These are phyloP conservation scores for Sclerotinia nivalis DNA, from an alignment of 2,329 filamentous ascomycete species.

Conservation along the genomic window DNA sequence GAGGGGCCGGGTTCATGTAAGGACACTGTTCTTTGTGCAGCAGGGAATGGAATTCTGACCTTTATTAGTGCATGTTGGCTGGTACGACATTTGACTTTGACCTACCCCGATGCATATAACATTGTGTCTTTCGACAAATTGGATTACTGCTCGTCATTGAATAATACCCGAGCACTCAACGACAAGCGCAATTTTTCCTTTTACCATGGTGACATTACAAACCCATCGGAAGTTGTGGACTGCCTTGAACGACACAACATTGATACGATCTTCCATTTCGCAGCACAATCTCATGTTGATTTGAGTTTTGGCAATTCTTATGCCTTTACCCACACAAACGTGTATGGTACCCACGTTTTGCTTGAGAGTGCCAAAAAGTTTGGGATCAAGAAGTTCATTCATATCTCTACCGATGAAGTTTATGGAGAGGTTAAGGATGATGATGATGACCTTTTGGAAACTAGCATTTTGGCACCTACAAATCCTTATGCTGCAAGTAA, in stretches of 20 bases:
- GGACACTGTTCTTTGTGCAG: constrained; percentile 39
- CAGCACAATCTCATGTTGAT: constrained; percentile 83
- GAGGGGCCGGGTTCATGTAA: constrained; percentile 84
- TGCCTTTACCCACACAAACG: constrained; percentile 78
- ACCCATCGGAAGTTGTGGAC: constrained; percentile 66
- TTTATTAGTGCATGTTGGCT: constrained; percentile 74
- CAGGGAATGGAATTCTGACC: constrained; percentile 29
- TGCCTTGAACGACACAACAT: constrained; percentile 71
- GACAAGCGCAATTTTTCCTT: constrained; percentile 73
- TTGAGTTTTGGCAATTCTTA: constrained; percentile 81
- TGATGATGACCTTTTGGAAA: constrained; percentile 70
- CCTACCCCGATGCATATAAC: constrained; percentile 73
- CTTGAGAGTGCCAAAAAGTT: constrained; percentile 75
- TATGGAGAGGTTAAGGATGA: constrained; percentile 77
- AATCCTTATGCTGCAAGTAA: constrained; percentile 83
- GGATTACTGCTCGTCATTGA: constrained; percentile 78
- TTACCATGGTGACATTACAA: constrained; percentile 76
- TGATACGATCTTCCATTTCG: constrained; percentile 81
- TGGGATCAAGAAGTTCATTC: constrained; percentile 71
- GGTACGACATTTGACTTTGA: constrained; percentile 73
- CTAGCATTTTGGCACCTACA: constrained; percentile 73
- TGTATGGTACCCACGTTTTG: constrained; percentile 80
- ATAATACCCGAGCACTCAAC: constrained; percentile 73
- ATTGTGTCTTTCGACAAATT: constrained; percentile 83
- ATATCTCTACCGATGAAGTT: constrained; percentile 83